Conservation (phyloP, 164 flowering plant genomes). For the Stephania cephalantha region DNA sequence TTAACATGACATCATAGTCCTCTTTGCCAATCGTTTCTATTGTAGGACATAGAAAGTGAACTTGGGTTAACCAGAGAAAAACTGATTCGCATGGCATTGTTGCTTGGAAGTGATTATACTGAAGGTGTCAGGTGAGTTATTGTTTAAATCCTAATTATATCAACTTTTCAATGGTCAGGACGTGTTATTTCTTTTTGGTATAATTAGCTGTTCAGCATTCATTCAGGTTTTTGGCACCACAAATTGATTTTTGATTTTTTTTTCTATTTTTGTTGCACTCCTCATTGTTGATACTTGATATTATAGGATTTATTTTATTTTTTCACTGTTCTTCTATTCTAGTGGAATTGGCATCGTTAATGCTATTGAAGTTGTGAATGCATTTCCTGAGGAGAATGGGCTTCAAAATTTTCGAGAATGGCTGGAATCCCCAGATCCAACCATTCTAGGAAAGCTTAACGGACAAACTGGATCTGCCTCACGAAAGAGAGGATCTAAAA, state of each 20-base stretch:
- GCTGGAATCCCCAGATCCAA: constrained; percentile 97
- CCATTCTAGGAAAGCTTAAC: constrained; percentile 54
- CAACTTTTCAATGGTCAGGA: no score
- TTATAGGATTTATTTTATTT: no score
- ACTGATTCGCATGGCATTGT: constrained; percentile 82
- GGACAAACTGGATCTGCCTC: constrained; percentile 28
- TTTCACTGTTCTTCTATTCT: background rate
- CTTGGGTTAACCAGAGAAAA: constrained; percentile 76
- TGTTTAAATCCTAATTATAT: background rate
- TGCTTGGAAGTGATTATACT: constrained; percentile 98
- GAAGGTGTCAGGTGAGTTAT: constrained; percentile 80
- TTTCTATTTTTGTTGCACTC: background rate
- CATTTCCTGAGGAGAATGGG: constrained; percentile 93
- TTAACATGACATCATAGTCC: background rate
- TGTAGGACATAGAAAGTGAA: constrained; percentile 84
- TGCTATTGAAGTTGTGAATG: constrained; percentile 93
- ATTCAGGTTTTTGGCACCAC: background rate
- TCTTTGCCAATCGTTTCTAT: constrained; percentile 11
- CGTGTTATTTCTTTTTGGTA: constrained; percentile 6
- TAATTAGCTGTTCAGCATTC: background rate
- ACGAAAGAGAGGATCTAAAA: constrained; percentile 42
- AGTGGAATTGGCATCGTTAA: constrained; percentile 86
- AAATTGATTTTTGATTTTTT: constrained; percentile 5
- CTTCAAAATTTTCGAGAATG: constrained; percentile 84
- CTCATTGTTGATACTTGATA: no score